phyloP scores from a whole-genome alignment of 768 basidiomycete genomes.

The Trametes coccinea region DNA sequence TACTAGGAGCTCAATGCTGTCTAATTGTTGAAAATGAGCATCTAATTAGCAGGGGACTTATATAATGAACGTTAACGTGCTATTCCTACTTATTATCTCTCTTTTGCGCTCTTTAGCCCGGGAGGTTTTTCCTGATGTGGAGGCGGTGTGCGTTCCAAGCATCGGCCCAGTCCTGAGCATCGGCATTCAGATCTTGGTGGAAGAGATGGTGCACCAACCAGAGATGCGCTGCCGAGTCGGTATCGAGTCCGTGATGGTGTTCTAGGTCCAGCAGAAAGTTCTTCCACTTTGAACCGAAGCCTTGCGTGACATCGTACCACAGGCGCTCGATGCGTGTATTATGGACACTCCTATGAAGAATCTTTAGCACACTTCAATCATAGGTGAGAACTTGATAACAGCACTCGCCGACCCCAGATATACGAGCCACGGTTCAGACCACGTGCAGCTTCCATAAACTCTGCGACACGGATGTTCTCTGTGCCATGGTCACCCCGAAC shows the following conservation, averaged over 20 bases:
- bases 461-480: constrained; percentile 37
- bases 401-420: constrained; percentile 30
- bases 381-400: background rate
- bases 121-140: too few species aligned
- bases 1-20: too few species aligned
- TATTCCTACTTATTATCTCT: too few species aligned
- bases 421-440: constrained; percentile 35
- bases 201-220: constrained; percentile 31
- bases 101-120: too few species aligned
- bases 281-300: constrained; percentile 32
- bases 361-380: background rate
- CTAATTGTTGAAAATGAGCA: too few species aligned
- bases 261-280: constrained; percentile 31
- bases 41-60: too few species aligned
- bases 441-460: constrained; percentile 36
- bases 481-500: constrained; percentile 42
- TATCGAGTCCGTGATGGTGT: constrained; percentile 25
- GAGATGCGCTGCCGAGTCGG: constrained; percentile 25
- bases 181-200: constrained; percentile 18
- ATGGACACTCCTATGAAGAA: constrained; percentile 24
- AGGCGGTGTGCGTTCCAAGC: background rate
- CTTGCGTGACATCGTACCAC: constrained; percentile 32
- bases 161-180: constrained; percentile 1
- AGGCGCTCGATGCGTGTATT: constrained; percentile 33
- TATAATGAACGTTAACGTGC: too few species aligned